Conservation (phyloP, 148 eudicot species). For the Dianthus caryophyllus region DNA sequence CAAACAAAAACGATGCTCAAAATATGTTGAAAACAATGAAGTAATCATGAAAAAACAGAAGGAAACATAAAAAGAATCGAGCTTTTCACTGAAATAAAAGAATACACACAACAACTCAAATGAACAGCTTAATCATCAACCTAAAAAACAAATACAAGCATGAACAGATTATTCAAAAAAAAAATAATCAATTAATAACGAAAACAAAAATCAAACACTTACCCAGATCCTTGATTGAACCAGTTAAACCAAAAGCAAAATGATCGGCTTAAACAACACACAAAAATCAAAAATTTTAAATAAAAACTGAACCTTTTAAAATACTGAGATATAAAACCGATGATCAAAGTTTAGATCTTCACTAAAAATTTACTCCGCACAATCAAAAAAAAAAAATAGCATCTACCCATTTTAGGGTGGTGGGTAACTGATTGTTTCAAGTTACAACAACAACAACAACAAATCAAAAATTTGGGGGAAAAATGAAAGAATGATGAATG, state of each 20-base stretch:
- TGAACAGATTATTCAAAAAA: not conserved
- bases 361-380: not conserved
- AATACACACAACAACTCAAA: not conserved
- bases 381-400: constrained; percentile 9
- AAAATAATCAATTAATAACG: not conserved
- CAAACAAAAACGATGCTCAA: constrained; percentile 8
- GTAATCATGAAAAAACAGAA: not conserved
- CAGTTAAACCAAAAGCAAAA: constrained; percentile 16
- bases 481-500: constrained; percentile 15
- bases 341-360: constrained; percentile 27
- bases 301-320: not conserved
- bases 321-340: constrained; percentile 4
- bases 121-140: constrained; percentile 17
- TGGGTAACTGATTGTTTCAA: constrained; percentile 1
- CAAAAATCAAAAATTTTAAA: not conserved
- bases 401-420: not conserved
- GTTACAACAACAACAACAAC: not conserved
- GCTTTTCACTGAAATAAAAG: not conserved
- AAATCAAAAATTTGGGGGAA: not conserved
- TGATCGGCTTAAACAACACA: constrained; percentile 18
- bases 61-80: constrained; percentile 6
- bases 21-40: not conserved
- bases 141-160: constrained; percentile 8
- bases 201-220: constrained; percentile 15
- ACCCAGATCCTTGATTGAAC: constrained; percentile 29